phyloP scores from a whole-genome alignment of 129 eudicot genomes.

The Gnaphalium uliginosum region DNA sequence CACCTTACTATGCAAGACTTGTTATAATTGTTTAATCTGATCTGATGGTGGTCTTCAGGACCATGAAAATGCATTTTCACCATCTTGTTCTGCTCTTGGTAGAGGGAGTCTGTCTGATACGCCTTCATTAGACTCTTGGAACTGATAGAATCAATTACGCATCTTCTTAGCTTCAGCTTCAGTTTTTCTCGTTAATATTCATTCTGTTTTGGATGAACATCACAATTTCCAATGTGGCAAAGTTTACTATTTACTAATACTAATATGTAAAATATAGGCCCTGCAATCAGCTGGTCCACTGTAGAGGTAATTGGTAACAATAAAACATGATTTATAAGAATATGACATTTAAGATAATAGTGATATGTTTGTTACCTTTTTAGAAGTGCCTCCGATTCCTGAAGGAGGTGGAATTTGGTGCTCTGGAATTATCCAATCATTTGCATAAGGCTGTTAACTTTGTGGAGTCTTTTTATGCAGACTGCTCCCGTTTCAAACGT shows the following conservation, averaged over 20 bases:
- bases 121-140: conserved; percentile 65
- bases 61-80: no score
- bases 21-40: no score
- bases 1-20: no score
- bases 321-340: no score
- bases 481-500: conserved; percentile 72
- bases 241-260: not conserved
- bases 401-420: conserved; percentile 61
- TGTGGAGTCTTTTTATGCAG: conserved; percentile 47
- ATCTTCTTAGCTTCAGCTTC: conserved; percentile 62
- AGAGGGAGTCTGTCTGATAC: no score
- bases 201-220: conserved; percentile 1
- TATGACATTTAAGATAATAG: not conserved
- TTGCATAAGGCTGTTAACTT: conserved; percentile 57
- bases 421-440: conserved; percentile 55
- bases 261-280: conserved; percentile 52
- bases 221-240: not conserved
- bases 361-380: conserved; percentile 21
- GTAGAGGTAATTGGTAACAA: conserved; percentile 32
- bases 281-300: conserved; percentile 71
- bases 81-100: no score
- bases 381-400: conserved; percentile 81
- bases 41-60: no score
- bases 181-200: not conserved
- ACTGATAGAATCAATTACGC: conserved; percentile 81